Base-by-base conservation (phyloP, 169 alveolate species). In the Cardiosporidium cionae region DNA sequence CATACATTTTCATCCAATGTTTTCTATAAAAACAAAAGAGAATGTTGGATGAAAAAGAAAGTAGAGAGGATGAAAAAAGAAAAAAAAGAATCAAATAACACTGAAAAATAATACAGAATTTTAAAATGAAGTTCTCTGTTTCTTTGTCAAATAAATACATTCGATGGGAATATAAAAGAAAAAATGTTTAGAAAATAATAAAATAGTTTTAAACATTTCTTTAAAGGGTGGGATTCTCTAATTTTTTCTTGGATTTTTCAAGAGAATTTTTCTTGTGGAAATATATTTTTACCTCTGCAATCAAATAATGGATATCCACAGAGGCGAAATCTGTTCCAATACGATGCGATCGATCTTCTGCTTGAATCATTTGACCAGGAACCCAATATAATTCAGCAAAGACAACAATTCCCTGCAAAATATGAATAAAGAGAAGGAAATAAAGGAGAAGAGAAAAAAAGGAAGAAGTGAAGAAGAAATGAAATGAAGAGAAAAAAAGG, bases 311-410 rank as follows among this genome's bases (percentile, higher is more conserved):
- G 25, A 91, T 75, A 67, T 91, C 79, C 62, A 91, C 84, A 25
- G 73, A 68, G 22, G 86, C 72, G 80, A 86, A 87, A 67, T 84
- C 78, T 9, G 92, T 84, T 7, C 99, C 98, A 27, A 97, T 95
- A 53, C 99, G 87, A 84, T 97, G 99, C 31, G 95, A 98, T 29
- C 99, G 83, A 84, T 94, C 99, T 84, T 97, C 99, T 7, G 99
- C 99, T 86, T 97, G 96, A 22, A 90, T 81, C 93, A 96, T 92
- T 64, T 87, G 86, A 1, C 98, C 98, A 7, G 99, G 99, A 16
- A 97, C 97, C 98, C 99, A 97, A 78, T 89, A 89, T 78, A 96
- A 79, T 84, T 97, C 99, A 23, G 98, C 98, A 80, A 96, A 95
- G 36, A 96, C 96, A n/a, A 95, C 98, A 37, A 77, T 67, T 3